Conservation (phyloP, 73 alveolate genomes). For the Tetrahymena borealis region DNA sequence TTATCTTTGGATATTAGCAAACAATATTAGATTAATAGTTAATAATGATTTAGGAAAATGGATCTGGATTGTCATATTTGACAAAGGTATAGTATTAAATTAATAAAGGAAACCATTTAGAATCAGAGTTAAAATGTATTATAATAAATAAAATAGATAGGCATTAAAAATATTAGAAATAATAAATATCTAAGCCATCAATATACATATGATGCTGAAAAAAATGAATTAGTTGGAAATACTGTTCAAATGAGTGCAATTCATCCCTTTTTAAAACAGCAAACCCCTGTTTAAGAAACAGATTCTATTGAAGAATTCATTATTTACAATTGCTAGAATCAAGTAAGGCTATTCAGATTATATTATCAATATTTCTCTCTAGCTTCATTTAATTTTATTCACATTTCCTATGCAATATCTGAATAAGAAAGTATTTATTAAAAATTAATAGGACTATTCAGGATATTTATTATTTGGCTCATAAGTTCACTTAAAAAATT, state of each 20-base stretch:
- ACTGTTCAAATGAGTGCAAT: background rate
- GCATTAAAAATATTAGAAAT: background rate
- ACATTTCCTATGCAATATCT: too few relatives aligned
- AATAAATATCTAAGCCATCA: background rate
- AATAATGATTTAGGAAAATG: background rate
- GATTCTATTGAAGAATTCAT: background rate
- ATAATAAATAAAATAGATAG: background rate
- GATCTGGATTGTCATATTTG: background rate
- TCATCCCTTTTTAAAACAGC: background rate
- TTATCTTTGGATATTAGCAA: background rate
- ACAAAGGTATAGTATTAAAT: background rate
- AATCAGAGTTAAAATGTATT: background rate
- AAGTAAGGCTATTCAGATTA: background rate
- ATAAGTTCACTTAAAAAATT: background rate
- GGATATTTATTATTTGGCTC: background rate
- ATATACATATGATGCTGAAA: background rate
- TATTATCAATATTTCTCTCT: background rate
- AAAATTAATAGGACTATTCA: background rate
- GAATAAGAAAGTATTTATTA: too few relatives aligned
- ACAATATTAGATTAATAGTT: background rate
- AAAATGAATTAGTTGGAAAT: background rate
- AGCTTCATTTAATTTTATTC: background rate
- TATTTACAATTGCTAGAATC: background rate
- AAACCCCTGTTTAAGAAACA: background rate
- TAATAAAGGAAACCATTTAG: background rate